Base-by-base conservation (phyloP, 2,329 filamentous ascomycete species). In the Helotiales sp. region DNA sequence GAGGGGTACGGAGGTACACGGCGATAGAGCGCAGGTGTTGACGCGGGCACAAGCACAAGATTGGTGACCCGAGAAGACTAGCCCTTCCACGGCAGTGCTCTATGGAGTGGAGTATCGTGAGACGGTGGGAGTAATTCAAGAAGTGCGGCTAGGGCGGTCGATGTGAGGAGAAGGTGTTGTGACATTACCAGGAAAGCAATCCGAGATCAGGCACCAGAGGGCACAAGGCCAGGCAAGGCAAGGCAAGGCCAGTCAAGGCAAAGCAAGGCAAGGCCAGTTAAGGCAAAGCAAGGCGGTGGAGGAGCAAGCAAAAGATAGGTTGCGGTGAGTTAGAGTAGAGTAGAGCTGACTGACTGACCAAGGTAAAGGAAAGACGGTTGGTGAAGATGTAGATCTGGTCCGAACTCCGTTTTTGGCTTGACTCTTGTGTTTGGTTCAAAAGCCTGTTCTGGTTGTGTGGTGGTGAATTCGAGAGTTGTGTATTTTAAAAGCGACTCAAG, bases 141-240 rank as follows among this genome's bases (percentile, higher is more conserved):
- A 57, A 22, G 17, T 57, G 30, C 52, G 52, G 52, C 52, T 57
- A 57, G 52, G 24, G 52, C 52, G 52, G 52, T 37, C 30, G 52
- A 10, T 57, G 52, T 37, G 30, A 34, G n/a, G n/a, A n/a, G n/a
- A 28, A 17, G 28, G 52, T 22, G 11, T 22, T 13, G 40, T 45
- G 40, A 20, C 40, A 45, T 45, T 45, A 45, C 40, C 40, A 45
- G 40, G 17, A 45, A 57, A 30, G 52, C 20, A 57, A 37, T n/a
- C 28, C 50, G 52, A 34, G n/a, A 37, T 22, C 30, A 57, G 30
- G 52, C 52, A 57, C 52, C 52, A 37, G 52, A 37, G 3, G 24
- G 26, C 24, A 30, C 49, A 28, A 32, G 24, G 50, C 10, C 32
- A 50, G 22, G 11, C 24, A 15, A 54, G 50, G 24, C 30, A 24